Base-by-base conservation (phyloP, 2,329 filamentous ascomycete species). In the Fonsecaea erecta region DNA sequence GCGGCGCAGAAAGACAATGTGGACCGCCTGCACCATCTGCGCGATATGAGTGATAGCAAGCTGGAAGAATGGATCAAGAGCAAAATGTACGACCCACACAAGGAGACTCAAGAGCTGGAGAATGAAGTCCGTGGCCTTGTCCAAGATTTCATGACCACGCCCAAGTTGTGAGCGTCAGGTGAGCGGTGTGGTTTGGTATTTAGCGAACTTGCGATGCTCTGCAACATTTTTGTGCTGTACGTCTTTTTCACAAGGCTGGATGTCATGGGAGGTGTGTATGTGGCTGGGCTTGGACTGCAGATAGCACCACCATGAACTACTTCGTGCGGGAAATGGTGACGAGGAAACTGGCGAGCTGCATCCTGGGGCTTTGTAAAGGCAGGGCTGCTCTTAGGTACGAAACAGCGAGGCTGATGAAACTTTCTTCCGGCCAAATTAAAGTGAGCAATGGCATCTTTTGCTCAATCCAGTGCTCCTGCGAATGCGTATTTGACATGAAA, bases 1-100 rank as follows among this genome's bases (percentile, higher is more conserved):
- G 89, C 92, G 24, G 93, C 94, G 5, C 90, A 96, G 73, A 84
- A 89, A 69, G 92, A 92, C 72, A 90, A 90, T 67, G 90, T 97
- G 57, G 81, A 83, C 70, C 78, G 81, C 37, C 77, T 83, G 70
- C 77, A 78, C 16, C 70, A 73, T 30, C 77, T 83, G 21, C 79
- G 80, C 58, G 73, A 72, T 12, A 76, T 83, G 75, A 74, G 69
- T 51, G 80, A 83, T 66, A 70, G 73, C 9, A 73, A 79, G 34
- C 72, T 83, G 43, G 80, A 83, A 65, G 73, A 74, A 48, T 83
- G 79, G 78, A 81, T 83, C 75, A 79, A 78, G 71, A 70, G 74
- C 11, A 79, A 77, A 71, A 83, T 83, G 81, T 83, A 83, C 68
- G 77, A 82, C 62, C 79, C 81, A 26, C 79, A 81, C 72, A 74